phyloP scores from a whole-genome alignment of 768 basidiomycete species.

The Leccinum boreale region DNA sequence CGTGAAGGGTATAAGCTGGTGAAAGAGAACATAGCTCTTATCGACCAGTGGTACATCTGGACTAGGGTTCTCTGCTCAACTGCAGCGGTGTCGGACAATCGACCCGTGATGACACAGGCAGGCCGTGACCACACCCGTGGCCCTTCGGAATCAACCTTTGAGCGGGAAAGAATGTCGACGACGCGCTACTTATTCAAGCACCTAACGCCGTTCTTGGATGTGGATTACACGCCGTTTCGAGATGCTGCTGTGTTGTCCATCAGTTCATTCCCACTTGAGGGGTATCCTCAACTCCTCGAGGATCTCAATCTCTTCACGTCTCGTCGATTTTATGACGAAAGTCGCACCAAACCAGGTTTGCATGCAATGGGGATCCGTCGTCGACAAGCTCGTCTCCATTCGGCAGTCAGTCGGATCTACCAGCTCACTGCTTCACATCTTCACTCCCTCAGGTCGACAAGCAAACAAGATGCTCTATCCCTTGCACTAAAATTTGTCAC shows the following conservation, averaged over 20 bases:
- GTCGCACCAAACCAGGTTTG: conserved; percentile 45
- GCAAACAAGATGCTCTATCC: conserved; percentile 67
- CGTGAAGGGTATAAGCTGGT: conserved; percentile 52
- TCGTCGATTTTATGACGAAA: conserved; percentile 77
- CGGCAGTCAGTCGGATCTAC: conserved; percentile 87
- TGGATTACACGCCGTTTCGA: conserved; percentile 78
- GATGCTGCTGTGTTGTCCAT: conserved; percentile 87
- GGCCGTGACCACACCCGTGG: conserved; percentile 68
- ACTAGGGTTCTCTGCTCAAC: conserved; percentile 84
- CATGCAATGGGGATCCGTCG: conserved; percentile 52
- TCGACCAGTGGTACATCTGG: conserved; percentile 85
- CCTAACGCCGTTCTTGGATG: conserved; percentile 82
- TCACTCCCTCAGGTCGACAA: conserved; percentile 64
- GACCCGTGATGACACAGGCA: conserved; percentile 48
- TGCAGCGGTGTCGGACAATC: conserved; percentile 60
- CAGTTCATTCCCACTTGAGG: conserved; percentile 75
- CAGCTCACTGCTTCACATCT: conserved; percentile 77
- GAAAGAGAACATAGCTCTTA: conserved; percentile 52
- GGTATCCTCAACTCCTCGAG: conserved; percentile 79
- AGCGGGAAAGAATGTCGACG: conserved; percentile 78
- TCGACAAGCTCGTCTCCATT: conserved; percentile 75
- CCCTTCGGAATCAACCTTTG: conserved; percentile 71
- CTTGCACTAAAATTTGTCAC: conserved; percentile 85
- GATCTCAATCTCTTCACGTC: conserved; percentile 78
- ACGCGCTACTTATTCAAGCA: conserved; percentile 82